Base-by-base conservation (phyloP, 1,284 basidiomycete genomes). In the Tilletiopsis washingtonensis region DNA sequence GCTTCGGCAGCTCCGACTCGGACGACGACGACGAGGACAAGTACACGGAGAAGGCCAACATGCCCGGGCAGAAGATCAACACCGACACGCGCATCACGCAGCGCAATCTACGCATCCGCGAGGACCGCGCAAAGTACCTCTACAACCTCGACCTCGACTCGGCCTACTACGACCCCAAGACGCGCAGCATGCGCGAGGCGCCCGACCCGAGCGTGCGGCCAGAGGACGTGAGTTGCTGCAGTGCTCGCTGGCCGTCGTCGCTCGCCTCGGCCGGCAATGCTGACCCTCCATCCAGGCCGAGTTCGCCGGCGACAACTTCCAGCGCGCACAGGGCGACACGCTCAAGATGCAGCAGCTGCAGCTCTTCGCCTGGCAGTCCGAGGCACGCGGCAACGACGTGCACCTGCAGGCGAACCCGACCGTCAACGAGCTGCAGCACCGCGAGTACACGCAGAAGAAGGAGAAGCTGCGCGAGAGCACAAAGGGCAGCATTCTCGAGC, bases 91-190 rank as follows among this genome's bases (percentile, higher is more conserved):
- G 94, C 53, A 93, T 98, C 61, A 97, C 94, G 4, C 91, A 98
- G 49, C 85, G 94, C 61, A 98, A 99, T 75, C 78, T 99, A 68
- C 88, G 94, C 77, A 98, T 99, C 64, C 85, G 94, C 71, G 94
- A 99, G 76, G 94, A 99, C 74, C 96, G 93, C 1, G 94, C 94
- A 15, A 99, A 99, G 75, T 99, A 99, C 67, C 82, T 99, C 64
- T 86, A 96, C 76, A 98, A 98, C 75, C 76, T 99, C 73, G 90
- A 97, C 74, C 85, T 87, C 3, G 84, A 89, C 1, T 91, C 88
- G 64, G 93, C 94, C 11, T 94, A 98, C 78, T 99, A 99, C 73
- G 94, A 99, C 71, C 94, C 94, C 43, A 99, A 99, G 78, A 98
- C 94, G 23, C 84, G 94, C 61, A 94, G 93, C 3, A 99, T 99